These are phyloP conservation scores for Magnaporthiopsis poae DNA, from an alignment of 2,329 filamentous ascomycete species.

Conservation along the genomic window DNA sequence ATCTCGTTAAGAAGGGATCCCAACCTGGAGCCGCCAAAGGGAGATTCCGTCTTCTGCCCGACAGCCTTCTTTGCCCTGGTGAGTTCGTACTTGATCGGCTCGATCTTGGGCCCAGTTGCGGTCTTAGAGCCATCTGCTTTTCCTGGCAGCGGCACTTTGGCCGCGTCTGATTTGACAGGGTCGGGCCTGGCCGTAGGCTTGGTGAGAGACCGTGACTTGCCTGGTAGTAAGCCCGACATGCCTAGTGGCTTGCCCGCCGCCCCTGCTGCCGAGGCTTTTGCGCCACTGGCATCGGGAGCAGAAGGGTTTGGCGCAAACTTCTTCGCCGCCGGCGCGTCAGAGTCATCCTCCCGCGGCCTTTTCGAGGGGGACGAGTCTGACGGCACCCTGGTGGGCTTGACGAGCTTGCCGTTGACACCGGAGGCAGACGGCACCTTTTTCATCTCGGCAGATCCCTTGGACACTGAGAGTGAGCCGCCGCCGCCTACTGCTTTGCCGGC, in stretches of 20 bases:
- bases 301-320: conserved; percentile 26
- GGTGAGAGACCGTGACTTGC: conserved; percentile 34
- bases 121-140: conserved; percentile 14
- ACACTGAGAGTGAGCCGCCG: conserved; percentile 10
- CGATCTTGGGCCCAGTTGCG: conserved; percentile 19
- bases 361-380: conserved; percentile 22
- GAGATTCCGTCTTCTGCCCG: conserved; percentile 21
- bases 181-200: conserved; percentile 33
- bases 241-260: conserved; percentile 19
- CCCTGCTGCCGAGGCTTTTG: conserved; percentile 18
- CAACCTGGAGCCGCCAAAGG: conserved; percentile 37
- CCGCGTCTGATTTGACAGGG: neutral
- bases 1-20: conserved; percentile 44
- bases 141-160: neutral
- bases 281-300: conserved; percentile 12
- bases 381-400: conserved; percentile 13
- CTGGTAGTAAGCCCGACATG: conserved; percentile 30
- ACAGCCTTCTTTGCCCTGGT: conserved; percentile 18
- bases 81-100: conserved; percentile 15
- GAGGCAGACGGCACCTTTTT: conserved; percentile 13
- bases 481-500: conserved; percentile 12
- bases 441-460: conserved; percentile 16
- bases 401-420: conserved; percentile 1
- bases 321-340: conserved; percentile 27
- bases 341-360: conserved; percentile 30